These are phyloP conservation scores for Hyaloscypha bicolor DNA, from an alignment of 495 filamentous ascomycete genomes.

Conservation along the genomic window DNA sequence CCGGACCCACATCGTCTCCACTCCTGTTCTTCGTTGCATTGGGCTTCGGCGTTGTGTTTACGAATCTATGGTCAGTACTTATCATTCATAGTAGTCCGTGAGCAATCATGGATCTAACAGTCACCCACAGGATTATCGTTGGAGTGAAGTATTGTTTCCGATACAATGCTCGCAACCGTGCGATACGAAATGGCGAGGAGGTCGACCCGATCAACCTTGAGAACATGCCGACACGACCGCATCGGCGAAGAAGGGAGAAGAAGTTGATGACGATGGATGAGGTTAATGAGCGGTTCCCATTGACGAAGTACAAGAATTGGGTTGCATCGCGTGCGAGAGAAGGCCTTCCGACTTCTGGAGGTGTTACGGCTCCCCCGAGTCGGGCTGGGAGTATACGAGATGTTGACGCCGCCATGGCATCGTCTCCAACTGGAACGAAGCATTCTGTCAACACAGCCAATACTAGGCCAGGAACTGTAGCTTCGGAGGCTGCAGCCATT, in stretches of 20 bases:
- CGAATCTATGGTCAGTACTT: conserved; percentile 85
- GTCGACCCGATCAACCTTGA: conserved; percentile 86
- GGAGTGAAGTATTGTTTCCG: conserved; percentile 99
- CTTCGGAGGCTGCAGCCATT: conserved; percentile 18
- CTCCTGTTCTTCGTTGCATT: conserved; percentile 96
- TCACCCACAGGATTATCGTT: conserved; percentile 84
- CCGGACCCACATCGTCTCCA: conserved; percentile 78
- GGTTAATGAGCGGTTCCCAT: conserved; percentile 94
- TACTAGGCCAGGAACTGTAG: conserved; percentile 21
- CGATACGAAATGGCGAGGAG: conserved; percentile 75
- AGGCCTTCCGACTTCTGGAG: conserved; percentile 82
- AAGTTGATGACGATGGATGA: conserved; percentile 99
- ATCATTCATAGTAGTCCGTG: conserved; percentile 1
- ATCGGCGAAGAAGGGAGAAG: conserved; percentile 84
- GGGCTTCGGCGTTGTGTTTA: conserved; percentile 98
- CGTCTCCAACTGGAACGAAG: conserved; percentile 32
- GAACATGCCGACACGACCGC: conserved; percentile 73
- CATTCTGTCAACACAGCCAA: conserved; percentile 25
- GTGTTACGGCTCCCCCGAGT: conserved; percentile 76
- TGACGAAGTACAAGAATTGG: conserved; percentile 96
- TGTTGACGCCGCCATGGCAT: conserved; percentile 50
- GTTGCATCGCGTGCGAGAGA: conserved; percentile 77
- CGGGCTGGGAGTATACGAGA: conserved; percentile 68
- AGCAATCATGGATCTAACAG: conserved; percentile 18
- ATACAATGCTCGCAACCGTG: conserved; percentile 93